A percentile compares a stretch with the other conserved stretches of the same genome.
These are phyloP conservation scores for Xanthoceras sorbifolium DNA, from an alignment of 345 rosid species.

Conservation along the genomic window DNA sequence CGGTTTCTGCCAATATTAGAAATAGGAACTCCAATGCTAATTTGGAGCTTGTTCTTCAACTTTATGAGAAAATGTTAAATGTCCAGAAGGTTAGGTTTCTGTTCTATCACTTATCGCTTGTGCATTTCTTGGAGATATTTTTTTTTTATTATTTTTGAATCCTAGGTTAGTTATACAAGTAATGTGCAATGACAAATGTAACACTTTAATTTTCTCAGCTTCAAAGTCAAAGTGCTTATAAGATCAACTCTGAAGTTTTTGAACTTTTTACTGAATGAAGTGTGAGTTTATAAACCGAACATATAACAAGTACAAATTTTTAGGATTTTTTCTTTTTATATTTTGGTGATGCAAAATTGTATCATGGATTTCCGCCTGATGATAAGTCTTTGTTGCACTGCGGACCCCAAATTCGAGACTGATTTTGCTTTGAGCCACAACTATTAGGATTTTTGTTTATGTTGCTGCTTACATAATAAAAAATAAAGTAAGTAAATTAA, in stretches of 20 bases:
- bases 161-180: not conserved
- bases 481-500: not conserved
- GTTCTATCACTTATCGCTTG: constrained; percentile 8
- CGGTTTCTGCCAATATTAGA: constrained; percentile 64
- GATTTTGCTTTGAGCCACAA: not conserved
- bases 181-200: not conserved
- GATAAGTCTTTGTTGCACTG: not conserved
- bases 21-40: constrained; percentile 74
- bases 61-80: constrained; percentile 72
- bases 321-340: not conserved
- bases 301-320: not conserved
- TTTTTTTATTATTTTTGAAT: not conserved
- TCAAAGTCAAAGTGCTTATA: not conserved
- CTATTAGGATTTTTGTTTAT: not conserved
- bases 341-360: not conserved
- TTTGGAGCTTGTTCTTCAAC: constrained; percentile 78
- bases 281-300: not conserved
- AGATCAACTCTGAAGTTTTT: not conserved
- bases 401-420: not conserved
- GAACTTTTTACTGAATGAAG: not conserved
- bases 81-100: constrained; percentile 68
- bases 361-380: not conserved
- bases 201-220: not conserved
- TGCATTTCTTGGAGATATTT: not conserved
- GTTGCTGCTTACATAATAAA: not conserved